phyloP scores from a whole-genome alignment of 352 stramenopile species.

The Globisporangium recalcitrans region DNA sequence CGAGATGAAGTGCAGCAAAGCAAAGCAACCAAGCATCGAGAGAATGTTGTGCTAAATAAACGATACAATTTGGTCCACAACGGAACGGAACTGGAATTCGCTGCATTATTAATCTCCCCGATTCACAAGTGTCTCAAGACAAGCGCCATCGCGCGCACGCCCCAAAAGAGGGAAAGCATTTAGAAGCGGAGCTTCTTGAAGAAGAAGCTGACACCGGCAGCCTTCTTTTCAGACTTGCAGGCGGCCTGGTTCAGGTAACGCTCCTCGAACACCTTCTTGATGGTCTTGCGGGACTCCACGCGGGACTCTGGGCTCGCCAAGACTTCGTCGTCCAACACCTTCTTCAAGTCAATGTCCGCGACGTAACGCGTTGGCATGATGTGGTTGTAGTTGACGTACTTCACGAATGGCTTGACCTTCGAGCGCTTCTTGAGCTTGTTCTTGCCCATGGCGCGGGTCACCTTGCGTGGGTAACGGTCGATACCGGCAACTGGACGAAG shows the following conservation, averaged over 20 bases:
- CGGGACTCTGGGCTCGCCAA: constrained; percentile 77
- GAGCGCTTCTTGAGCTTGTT: constrained; percentile 97
- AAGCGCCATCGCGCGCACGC: constrained; percentile 18
- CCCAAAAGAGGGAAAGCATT: constrained; percentile 33
- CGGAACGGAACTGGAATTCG: constrained; percentile 61
- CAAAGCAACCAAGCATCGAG: background rate
- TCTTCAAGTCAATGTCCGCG: constrained; percentile 99
- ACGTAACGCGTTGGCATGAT: constrained; percentile 99
- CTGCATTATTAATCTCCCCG: constrained; percentile 52
- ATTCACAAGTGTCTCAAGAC: constrained; percentile 42
- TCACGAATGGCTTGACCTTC: constrained; percentile 99
- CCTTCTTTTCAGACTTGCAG: constrained; percentile 98
- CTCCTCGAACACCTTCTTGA: constrained; percentile 99
- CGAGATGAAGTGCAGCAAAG: background rate
- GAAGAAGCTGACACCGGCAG: constrained; percentile 96
- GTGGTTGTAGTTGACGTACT: constrained; percentile 99
- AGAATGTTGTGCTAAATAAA: background rate
- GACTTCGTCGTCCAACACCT: constrained; percentile 92
- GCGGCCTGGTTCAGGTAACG: constrained; percentile 94
- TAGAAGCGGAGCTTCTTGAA: constrained; percentile 99
- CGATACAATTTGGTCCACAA: constrained; percentile 26
- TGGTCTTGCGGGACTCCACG: constrained; percentile 95
- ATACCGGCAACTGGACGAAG: constrained; percentile 87
- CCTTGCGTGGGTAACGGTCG: constrained; percentile 94
- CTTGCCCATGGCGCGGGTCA: constrained; percentile 96